Evolutionary conservation across 148 eudicot species (phyloP).

Genomic region (Rhododendron griersonianum): DNA sequence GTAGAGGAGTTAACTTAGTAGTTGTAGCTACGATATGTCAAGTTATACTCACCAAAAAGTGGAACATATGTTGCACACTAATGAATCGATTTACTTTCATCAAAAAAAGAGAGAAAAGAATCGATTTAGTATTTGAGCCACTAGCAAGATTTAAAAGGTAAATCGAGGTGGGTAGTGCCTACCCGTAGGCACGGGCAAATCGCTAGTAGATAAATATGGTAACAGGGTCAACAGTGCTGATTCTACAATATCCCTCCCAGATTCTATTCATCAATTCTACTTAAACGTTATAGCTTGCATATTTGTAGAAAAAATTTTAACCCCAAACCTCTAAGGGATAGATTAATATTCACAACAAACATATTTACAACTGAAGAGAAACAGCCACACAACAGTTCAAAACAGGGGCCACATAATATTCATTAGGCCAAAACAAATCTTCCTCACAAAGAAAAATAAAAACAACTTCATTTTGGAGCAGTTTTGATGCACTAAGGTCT

Average conservation of each 20-base stretch:
- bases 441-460: neutral
- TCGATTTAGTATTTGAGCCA: no score
- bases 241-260: neutral
- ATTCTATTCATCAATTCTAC: neutral
- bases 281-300: neutral
- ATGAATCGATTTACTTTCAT: no score
- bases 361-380: slow-evolving; percentile 5
- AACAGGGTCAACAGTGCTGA: neutral
- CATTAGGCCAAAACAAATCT: neutral
- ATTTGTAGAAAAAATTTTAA: neutral
- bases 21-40: no score
- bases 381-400: neutral
- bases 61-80: no score
- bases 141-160: no score
- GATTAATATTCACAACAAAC: neutral
- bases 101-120: no score
- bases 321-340: neutral
- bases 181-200: no score
- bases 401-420: neutral
- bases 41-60: no score
- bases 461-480: neutral
- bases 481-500: neutral
- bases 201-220: neutral
- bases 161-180: no score
- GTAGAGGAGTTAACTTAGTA: no score